Conservation (phyloP, 2,329 filamentous ascomycete genomes). For the Colletotrichum tanaceti region DNA sequence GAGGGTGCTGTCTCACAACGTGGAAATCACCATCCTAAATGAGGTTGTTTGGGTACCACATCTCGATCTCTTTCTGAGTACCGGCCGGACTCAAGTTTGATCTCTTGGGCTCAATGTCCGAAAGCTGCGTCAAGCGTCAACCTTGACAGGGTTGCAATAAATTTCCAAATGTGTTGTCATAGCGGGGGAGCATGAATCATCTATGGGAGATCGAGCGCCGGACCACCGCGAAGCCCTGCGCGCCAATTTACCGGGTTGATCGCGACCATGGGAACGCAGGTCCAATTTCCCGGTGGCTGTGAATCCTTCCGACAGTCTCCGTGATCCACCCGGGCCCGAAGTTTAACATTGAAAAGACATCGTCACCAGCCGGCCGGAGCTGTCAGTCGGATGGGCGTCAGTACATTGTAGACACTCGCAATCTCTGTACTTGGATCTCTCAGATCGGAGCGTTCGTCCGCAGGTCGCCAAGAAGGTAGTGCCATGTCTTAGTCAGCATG, state of each 20-base stretch:
- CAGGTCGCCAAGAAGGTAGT: background rate
- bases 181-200: constrained; percentile 27
- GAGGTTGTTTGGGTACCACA: background rate
- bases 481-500: constrained; percentile 32
- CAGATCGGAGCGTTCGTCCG: background rate
- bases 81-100: background rate
- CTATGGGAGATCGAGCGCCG: background rate
- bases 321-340: constrained; percentile 11
- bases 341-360: background rate
- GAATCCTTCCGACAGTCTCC: background rate
- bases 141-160: constrained; percentile 29
- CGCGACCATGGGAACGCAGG: background rate
- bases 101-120: constrained; percentile 4
- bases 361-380: background rate
- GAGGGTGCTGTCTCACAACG: background rate
- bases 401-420: background rate
- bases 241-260: background rate
- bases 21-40: background rate
- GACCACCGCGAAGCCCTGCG: constrained; percentile 1
- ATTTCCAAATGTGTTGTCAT: constrained; percentile 36
- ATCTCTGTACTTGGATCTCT: background rate
- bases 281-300: constrained; percentile 1
- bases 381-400: background rate
- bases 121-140: constrained; percentile 27
- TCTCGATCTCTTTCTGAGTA: background rate